These are phyloP conservation scores for Spathaspora girioi DNA, from an alignment of 805 yeast genomes.

Conservation along the genomic window DNA sequence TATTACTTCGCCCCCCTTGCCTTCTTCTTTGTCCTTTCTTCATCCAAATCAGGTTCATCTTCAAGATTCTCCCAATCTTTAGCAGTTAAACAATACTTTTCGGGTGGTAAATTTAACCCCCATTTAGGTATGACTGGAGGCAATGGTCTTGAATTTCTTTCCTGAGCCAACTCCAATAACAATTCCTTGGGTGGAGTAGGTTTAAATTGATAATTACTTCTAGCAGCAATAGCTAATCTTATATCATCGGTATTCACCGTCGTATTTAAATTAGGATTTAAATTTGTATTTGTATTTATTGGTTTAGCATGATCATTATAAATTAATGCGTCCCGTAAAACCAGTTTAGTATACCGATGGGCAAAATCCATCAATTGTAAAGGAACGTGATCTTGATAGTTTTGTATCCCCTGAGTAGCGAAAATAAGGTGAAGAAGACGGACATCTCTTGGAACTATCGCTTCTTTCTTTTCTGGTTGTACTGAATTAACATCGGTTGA, in stretches of 20 bases:
- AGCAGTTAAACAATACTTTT: slow-evolving; percentile 90
- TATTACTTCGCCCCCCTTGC: background rate
- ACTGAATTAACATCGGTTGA: background rate
- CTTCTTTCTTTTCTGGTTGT: slow-evolving; percentile 6
- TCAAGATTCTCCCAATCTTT: slow-evolving; percentile 57
- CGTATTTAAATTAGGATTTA: slow-evolving; percentile 37
- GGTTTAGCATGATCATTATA: slow-evolving; percentile 79
- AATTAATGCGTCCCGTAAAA: slow-evolving; percentile 82
- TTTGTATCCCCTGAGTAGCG: slow-evolving; percentile 89
- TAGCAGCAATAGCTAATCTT: slow-evolving; percentile 86
- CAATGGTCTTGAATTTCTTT: slow-evolving; percentile 80
- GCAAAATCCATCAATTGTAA: slow-evolving; percentile 97
- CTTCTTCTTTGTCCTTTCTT: slow-evolving; percentile 4
- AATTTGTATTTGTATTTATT: slow-evolving; percentile 22
- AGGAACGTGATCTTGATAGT: slow-evolving; percentile 95
- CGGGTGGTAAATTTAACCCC: slow-evolving; percentile 96
- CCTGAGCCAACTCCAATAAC: slow-evolving; percentile 85
- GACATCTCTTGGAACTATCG: slow-evolving; percentile 79
- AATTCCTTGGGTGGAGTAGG: slow-evolving; percentile 93
- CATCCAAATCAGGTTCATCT: slow-evolving; percentile 16
- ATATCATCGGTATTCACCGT: slow-evolving; percentile 84
- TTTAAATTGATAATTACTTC: slow-evolving; percentile 94
- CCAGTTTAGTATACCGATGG: slow-evolving; percentile 78
- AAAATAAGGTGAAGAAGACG: slow-evolving; percentile 83
- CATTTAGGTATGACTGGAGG: slow-evolving; percentile 90